These are phyloP conservation scores for Athelia sp. DNA, from an alignment of 1,284 basidiomycete genomes.

Conservation along the genomic window DNA sequence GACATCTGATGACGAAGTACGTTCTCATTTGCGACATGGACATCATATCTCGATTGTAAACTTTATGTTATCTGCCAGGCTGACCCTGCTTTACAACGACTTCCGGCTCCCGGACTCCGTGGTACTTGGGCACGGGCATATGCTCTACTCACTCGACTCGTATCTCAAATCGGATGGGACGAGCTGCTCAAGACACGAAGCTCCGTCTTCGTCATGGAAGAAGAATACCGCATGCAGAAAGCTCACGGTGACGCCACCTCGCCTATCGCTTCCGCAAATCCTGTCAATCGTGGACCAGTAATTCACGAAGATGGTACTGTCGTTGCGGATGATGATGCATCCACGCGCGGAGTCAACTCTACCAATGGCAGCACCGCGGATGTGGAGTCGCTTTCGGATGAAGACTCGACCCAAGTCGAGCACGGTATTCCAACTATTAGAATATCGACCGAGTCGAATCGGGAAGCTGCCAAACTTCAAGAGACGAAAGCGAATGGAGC, in stretches of 20 bases:
- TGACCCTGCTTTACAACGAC: slow-evolving; percentile 87
- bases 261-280: slow-evolving; percentile 19
- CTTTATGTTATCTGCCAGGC: slow-evolving; percentile 42
- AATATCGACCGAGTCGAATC: slow-evolving; percentile 79
- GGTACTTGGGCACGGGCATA: slow-evolving; percentile 98
- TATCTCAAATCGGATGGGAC: slow-evolving; percentile 96
- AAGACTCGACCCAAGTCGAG: slow-evolving; percentile 15
- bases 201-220: slow-evolving; percentile 98
- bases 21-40: slow-evolving; percentile 5
- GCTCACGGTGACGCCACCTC: slow-evolving; percentile 52
- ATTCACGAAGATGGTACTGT: slow-evolving; percentile 57
- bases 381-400: slow-evolving; percentile 18
- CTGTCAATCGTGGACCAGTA: slow-evolving; percentile 23
- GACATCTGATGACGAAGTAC: slow-evolving; percentile 82
- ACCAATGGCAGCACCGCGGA: slow-evolving; percentile 17
- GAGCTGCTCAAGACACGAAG: slow-evolving; percentile 94
- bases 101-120: slow-evolving; percentile 90
- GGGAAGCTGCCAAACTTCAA: slow-evolving; percentile 33
- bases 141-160: slow-evolving; percentile 82
- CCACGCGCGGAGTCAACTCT: slow-evolving; percentile 55
- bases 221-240: slow-evolving; percentile 92
- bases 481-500: slow-evolving; percentile 28
- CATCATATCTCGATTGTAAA: slow-evolving; percentile 2
- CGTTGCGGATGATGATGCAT: slow-evolving; percentile 68
- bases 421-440: slow-evolving; percentile 85